Percentiles rank a stretch among this genome's conserved stretches.
phyloP scores from a whole-genome alignment of 441 rosid genomes.

The Populus hybrid region DNA sequence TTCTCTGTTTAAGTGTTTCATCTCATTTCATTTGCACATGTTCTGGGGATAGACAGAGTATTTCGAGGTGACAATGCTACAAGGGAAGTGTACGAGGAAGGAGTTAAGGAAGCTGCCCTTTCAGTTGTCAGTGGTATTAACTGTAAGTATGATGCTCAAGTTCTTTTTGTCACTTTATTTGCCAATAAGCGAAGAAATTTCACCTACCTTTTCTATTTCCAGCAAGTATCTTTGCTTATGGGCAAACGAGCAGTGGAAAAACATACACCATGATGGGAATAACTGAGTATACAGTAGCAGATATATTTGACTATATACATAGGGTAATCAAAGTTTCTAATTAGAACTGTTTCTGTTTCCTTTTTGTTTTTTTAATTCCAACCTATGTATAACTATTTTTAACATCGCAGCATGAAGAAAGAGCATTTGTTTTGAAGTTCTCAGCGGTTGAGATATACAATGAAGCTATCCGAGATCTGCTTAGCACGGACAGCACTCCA shows the following conservation, averaged over 20 bases:
- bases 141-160: conserved; percentile 45
- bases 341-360: conserved; percentile 1
- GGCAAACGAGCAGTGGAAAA: conserved; percentile 95
- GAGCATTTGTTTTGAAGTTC: conserved; percentile 80
- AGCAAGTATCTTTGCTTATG: conserved; percentile 91
- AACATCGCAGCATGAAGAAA: conserved; percentile 68
- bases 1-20: conserved; percentile 3
- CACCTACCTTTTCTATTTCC: conserved; percentile 21
- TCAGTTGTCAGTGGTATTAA: conserved; percentile 89
- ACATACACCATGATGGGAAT: conserved; percentile 87
- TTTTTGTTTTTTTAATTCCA: conserved; percentile 18
- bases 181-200: conserved; percentile 14
- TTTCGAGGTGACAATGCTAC: conserved; percentile 76
- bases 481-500: conserved; percentile 54
- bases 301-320: conserved; percentile 69
- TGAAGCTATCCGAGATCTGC: conserved; percentile 89
- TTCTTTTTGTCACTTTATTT: background rate
- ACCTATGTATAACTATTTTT: background rate
- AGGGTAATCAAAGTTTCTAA: conserved; percentile 43
- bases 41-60: conserved; percentile 63
- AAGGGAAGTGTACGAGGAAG: conserved; percentile 75
- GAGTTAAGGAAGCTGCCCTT: conserved; percentile 83
- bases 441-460: conserved; percentile 96
- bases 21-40: conserved; percentile 13
- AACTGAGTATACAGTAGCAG: conserved; percentile 72